Conservation (phyloP, 2,329 filamentous ascomycete genomes). For the Botrytis byssoidea region DNA sequence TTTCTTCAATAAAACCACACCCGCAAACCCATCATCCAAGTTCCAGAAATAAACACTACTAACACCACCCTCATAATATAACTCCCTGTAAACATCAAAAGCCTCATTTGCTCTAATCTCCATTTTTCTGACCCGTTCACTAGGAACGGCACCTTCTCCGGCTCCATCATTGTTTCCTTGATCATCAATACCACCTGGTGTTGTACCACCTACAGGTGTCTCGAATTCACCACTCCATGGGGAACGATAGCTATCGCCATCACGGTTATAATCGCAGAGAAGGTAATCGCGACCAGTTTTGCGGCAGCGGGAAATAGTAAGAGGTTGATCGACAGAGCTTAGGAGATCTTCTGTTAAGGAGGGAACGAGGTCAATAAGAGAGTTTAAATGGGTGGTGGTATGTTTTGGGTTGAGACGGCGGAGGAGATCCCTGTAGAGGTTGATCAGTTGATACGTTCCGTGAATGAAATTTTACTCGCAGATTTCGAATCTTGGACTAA, state of each 20-base stretch:
- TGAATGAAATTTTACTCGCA: background rate
- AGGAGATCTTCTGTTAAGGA: constrained; percentile 96
- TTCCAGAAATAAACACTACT: constrained; percentile 99
- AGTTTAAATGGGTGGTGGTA: constrained; percentile 82
- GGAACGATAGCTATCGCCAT: constrained; percentile 94
- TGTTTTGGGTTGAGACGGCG: constrained; percentile 94
- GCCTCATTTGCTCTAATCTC: constrained; percentile 93
- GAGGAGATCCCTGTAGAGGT: constrained; percentile 79
- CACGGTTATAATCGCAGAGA: constrained; percentile 99
- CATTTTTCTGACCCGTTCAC: constrained; percentile 88
- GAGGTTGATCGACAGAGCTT: constrained; percentile 93
- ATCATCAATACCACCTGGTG: constrained; percentile 51
- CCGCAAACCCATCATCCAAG: constrained; percentile 94
- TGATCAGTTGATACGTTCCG: constrained; percentile 13
- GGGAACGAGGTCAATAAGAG: constrained; percentile 84
- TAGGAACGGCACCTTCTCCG: constrained; percentile 80
- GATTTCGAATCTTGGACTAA: background rate
- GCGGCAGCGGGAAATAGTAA: constrained; percentile 80
- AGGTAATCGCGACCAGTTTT: constrained; percentile 93
- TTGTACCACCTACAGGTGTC: constrained; percentile 72
- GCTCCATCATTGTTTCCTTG: constrained; percentile 55
- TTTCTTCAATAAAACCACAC: constrained; percentile 95
- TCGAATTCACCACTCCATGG: constrained; percentile 99
- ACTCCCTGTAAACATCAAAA: constrained; percentile 92
- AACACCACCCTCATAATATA: constrained; percentile 96